phyloP scores from a whole-genome alignment of 768 basidiomycete genomes.

The Panaeolus cyanescens region DNA sequence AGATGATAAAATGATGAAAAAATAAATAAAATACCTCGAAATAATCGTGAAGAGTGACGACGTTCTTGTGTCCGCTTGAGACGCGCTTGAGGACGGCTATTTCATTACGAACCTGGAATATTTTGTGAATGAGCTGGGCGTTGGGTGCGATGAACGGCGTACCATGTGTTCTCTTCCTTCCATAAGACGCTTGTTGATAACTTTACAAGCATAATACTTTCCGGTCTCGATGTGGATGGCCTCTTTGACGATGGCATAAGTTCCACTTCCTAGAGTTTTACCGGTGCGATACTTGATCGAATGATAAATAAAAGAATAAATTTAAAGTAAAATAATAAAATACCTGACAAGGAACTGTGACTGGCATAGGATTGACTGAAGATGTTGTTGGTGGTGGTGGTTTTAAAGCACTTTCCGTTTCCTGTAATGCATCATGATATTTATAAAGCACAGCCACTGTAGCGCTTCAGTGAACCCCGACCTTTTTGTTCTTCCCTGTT shows the following conservation, averaged over 20 bases:
- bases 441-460: constrained; percentile 24
- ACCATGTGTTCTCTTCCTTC: constrained; percentile 98
- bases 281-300: constrained; percentile 78
- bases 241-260: constrained; percentile 95
- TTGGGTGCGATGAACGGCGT: constrained; percentile 23
- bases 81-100: constrained; percentile 93
- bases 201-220: constrained; percentile 98
- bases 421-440: constrained; percentile 3
- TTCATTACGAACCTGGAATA: constrained; percentile 86
- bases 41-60: constrained; percentile 95
- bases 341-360: constrained; percentile 52
- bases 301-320: not conserved
- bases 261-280: constrained; percentile 86
- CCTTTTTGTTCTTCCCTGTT: constrained; percentile 8
- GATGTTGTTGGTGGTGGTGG: constrained; percentile 10
- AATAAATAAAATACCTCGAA: constrained; percentile 72
- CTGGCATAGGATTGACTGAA: constrained; percentile 27
- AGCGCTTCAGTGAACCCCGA: constrained; percentile 1
- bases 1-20: not conserved
- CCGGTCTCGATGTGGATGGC: constrained; percentile 90
- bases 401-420: constrained; percentile 14
- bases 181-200: constrained; percentile 99
- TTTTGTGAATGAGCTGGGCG: constrained; percentile 4
- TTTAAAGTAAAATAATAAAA: constrained; percentile 11
- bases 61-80: constrained; percentile 86